Evolutionary conservation across 1,139 yeast species (phyloP).

Genomic region (Candida gigantensis): DNA sequence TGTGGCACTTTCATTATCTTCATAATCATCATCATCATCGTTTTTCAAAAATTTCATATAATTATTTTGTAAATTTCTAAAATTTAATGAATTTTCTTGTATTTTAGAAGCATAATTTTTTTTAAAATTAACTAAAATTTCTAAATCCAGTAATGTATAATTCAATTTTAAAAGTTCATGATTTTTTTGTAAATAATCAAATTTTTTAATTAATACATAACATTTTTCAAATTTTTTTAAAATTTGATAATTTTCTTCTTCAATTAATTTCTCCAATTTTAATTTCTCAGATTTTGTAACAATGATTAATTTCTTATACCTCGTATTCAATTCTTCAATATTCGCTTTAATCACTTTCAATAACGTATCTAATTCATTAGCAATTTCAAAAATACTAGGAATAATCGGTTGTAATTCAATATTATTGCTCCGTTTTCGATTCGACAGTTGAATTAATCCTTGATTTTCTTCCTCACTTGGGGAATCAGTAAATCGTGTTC

Average conservation of each 20-base stretch:
- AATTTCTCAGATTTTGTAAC: slow-evolving; percentile 84
- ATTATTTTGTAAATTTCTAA: slow-evolving; percentile 84
- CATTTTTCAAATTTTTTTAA: slow-evolving; percentile 76
- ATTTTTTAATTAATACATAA: slow-evolving; percentile 70
- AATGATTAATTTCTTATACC: slow-evolving; percentile 79
- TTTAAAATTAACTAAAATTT: slow-evolving; percentile 77
- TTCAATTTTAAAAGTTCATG: slow-evolving; percentile 33
- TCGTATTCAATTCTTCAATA: slow-evolving; percentile 57
- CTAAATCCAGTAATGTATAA: slow-evolving; percentile 51
- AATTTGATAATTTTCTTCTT: slow-evolving; percentile 69
- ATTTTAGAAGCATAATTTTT: slow-evolving; percentile 82
- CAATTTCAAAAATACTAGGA: slow-evolving; percentile 76
- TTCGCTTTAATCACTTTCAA: slow-evolving; percentile 50
- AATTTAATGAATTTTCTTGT: slow-evolving; percentile 73
- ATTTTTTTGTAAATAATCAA: slow-evolving; percentile 52
- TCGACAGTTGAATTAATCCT: slow-evolving; percentile 40
- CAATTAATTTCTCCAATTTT: slow-evolving; percentile 66
- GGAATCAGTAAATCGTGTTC: slow-evolving; percentile 30
- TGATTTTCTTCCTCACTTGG: slow-evolving; percentile 54
- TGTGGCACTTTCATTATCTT: not conserved
- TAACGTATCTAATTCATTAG: slow-evolving; percentile 68
- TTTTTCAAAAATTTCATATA: slow-evolving; percentile 76
- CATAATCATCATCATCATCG: slow-evolving; percentile 57
- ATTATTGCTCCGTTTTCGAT: slow-evolving; percentile 16
- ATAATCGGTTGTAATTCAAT: slow-evolving; percentile 59